phyloP scores from a whole-genome alignment of 2,329 filamentous ascomycete genomes.

The Aureobasidium namibiae region DNA sequence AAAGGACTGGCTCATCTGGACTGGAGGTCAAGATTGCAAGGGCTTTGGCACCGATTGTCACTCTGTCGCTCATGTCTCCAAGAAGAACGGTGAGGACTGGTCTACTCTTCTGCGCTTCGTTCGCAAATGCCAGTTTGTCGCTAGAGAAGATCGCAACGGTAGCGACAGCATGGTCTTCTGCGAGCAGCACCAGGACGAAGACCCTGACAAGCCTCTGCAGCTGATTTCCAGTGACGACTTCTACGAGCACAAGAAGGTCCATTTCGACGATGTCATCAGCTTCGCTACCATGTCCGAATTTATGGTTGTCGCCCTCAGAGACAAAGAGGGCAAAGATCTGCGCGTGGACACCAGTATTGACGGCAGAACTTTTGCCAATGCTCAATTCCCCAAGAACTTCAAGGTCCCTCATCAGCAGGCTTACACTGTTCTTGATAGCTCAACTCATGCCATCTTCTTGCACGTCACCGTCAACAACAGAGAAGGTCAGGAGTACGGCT shows the following conservation, averaged over 20 bases:
- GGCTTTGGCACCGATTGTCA: constrained; percentile 53
- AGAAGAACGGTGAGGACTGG: constrained; percentile 73
- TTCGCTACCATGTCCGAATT: constrained; percentile 97
- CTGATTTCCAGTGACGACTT: constrained; percentile 73
- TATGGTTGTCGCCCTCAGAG: constrained; percentile 72
- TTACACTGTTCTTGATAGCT: constrained; percentile 92
- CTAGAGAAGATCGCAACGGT: constrained; percentile 48
- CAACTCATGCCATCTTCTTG: constrained; percentile 86
- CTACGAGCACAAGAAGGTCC: constrained; percentile 58
- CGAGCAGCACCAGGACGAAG: constrained; percentile 55
- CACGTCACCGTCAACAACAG: constrained; percentile 74
- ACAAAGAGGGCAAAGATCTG: constrained; percentile 58
- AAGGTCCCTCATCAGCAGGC: constrained; percentile 67
- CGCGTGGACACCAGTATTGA: constrained; percentile 78
- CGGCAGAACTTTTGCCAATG: constrained; percentile 71
- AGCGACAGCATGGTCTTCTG: constrained; percentile 58
- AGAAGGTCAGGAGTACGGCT: constrained; percentile 63
- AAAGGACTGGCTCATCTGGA: constrained; percentile 89
- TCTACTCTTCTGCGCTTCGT: constrained; percentile 64
- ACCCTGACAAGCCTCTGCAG: constrained; percentile 52
- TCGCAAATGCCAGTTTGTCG: constrained; percentile 79
- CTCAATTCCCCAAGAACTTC: constrained; percentile 80
- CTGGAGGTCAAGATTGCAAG: constrained; percentile 62
- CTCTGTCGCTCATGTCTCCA: constrained; percentile 65
- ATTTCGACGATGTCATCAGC: constrained; percentile 64